Evolutionary conservation across 129 eudicot genomes (phyloP).

Genomic region (Chrysanthemum makinoi): DNA sequence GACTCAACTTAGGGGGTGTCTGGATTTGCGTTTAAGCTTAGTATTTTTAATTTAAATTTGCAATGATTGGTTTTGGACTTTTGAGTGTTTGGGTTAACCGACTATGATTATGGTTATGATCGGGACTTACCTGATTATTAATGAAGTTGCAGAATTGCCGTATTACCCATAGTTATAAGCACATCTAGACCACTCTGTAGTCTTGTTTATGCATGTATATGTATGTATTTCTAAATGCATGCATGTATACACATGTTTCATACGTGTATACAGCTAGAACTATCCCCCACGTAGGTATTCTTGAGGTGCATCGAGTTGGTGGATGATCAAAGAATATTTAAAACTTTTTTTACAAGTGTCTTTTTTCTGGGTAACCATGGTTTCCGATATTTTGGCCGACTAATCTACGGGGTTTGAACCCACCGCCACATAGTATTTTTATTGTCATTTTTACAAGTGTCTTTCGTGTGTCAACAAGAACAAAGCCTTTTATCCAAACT

Average conservation of each 20-base stretch:
- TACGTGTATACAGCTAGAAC: not conserved
- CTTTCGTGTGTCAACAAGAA: not conserved
- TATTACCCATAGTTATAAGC: not conserved
- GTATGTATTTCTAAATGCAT: not conserved
- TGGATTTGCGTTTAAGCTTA: slow-evolving; percentile 4
- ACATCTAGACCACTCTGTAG: not conserved
- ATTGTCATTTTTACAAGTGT: too few relatives aligned
- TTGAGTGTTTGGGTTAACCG: not conserved
- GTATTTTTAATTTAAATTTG: not conserved
- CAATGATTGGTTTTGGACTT: not conserved
- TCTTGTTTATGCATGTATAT: not conserved
- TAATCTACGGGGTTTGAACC: too few relatives aligned
- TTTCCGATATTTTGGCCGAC: too few relatives aligned
- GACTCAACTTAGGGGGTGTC: slow-evolving; percentile 1
- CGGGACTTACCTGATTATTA: not conserved
- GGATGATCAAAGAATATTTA: too few relatives aligned
- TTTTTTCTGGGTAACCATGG: too few relatives aligned
- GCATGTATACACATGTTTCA: not conserved
- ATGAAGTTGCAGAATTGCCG: not conserved
- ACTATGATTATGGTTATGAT: not conserved
- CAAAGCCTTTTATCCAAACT: not conserved
- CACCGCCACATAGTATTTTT: too few relatives aligned
- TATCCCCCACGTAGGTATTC: too few relatives aligned
- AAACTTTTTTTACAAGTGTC: too few relatives aligned
- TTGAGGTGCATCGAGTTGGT: too few relatives aligned